phyloP scores from a whole-genome alignment of 2,329 filamentous ascomycete genomes.

The Aspergillus luchuensis region DNA sequence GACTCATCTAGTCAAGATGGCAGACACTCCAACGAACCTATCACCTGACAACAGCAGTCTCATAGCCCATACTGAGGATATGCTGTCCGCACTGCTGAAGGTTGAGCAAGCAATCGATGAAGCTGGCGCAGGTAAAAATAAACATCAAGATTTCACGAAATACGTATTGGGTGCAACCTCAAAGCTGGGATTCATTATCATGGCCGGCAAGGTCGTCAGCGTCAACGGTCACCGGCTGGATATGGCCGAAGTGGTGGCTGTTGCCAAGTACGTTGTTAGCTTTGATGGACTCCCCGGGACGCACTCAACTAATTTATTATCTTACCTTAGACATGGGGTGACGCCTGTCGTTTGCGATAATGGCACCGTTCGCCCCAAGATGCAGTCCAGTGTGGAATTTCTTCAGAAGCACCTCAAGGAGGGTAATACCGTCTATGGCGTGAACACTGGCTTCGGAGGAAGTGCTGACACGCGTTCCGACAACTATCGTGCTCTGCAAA shows the following conservation, averaged over 20 bases:
- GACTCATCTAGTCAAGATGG: not conserved
- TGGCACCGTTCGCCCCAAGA: not conserved
- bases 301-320: not conserved
- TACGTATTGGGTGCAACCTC: not conserved
- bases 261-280: not conserved
- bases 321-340: not conserved
- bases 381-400: conserved; percentile 18
- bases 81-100: not conserved
- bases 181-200: not conserved
- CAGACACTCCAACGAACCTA: not conserved
- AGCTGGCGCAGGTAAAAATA: not conserved
- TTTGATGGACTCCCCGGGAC: no score
- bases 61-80: not conserved
- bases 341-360: not conserved
- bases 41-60: not conserved
- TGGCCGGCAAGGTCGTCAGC: not conserved
- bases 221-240: not conserved
- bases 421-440: conserved; percentile 43
- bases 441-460: conserved; percentile 69
- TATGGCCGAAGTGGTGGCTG: not conserved
- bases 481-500: conserved; percentile 54
- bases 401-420: conserved; percentile 14
- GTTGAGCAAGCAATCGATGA: not conserved
- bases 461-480: conserved; percentile 63
- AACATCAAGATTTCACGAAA: not conserved